phyloP scores from a whole-genome alignment of 495 filamentous ascomycete genomes.

The Sabuloglossum arenarium region DNA sequence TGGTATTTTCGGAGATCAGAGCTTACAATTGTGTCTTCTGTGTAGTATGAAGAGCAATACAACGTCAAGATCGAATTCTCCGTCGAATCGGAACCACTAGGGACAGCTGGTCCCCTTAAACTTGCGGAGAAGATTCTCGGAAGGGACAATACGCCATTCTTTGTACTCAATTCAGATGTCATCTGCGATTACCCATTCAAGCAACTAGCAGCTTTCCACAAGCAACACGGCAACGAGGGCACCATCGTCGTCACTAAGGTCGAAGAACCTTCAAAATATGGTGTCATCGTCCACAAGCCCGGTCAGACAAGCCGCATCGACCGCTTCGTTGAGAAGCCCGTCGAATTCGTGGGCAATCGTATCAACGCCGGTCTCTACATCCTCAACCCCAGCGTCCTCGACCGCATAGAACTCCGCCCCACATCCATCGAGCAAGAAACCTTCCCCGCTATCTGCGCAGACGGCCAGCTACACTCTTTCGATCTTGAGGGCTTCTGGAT shows the following conservation, averaged over 20 bases:
- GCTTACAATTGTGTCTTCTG: not conserved
- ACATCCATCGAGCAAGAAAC: slow-evolving; percentile 99
- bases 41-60: slow-evolving; percentile 75
- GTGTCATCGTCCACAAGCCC: slow-evolving; percentile 96
- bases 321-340: slow-evolving; percentile 98
- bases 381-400: slow-evolving; percentile 77
- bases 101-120: slow-evolving; percentile 91
- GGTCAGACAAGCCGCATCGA: slow-evolving; percentile 83
- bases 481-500: slow-evolving; percentile 99
- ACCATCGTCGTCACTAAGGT: slow-evolving; percentile 99
- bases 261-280: slow-evolving; percentile 97
- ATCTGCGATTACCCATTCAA: slow-evolving; percentile 97
- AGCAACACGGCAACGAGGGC: slow-evolving; percentile 78
- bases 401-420: slow-evolving; percentile 85
- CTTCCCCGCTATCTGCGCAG: slow-evolving; percentile 84
- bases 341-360: slow-evolving; percentile 97
- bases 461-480: slow-evolving; percentile 89
- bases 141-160: slow-evolving; percentile 88
- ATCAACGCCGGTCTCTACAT: slow-evolving; percentile 99
- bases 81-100: slow-evolving; percentile 84
- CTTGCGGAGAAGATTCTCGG: slow-evolving; percentile 82
- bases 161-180: slow-evolving; percentile 96
- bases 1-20: not conserved
- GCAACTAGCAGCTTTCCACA: slow-evolving; percentile 76
- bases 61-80: slow-evolving; percentile 91